Evolutionary conservation across 495 filamentous ascomycete species (phyloP).

Genomic region (Trichoderma virens): DNA sequence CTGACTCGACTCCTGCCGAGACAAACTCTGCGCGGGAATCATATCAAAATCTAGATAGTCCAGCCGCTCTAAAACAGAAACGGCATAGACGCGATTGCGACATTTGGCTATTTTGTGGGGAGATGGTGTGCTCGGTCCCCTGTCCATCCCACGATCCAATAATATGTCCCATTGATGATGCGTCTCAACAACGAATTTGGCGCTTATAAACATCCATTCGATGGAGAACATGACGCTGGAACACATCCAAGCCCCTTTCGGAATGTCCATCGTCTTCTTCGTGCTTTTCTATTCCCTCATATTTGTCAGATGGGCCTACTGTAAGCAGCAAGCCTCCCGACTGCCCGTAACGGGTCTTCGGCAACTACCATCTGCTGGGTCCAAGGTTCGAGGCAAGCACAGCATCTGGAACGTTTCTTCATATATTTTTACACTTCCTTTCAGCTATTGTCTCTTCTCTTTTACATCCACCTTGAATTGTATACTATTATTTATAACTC

Average conservation of each 20-base stretch:
- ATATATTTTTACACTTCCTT: too few species aligned
- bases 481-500: not conserved
- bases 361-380: not conserved
- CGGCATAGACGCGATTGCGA: constrained; percentile 1
- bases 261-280: not conserved
- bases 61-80: not conserved
- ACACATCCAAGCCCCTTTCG: not conserved
- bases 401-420: too few species aligned
- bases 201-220: not conserved
- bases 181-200: not conserved
- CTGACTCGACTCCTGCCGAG: not conserved
- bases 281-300: not conserved
- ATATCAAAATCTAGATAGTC: not conserved
- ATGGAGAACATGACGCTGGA: not conserved
- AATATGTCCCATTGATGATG: not conserved
- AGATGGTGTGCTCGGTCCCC: not conserved
- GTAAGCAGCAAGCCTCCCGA: not conserved
- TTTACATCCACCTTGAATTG: too few species aligned
- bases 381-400: too few species aligned
- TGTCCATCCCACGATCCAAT: not conserved
- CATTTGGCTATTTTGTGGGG: not conserved
- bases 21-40: not conserved
- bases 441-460: too few species aligned
- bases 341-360: not conserved
- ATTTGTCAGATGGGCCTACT: not conserved